phyloP scores from a whole-genome alignment of 163 green algal genomes.

The Botryococcus braunii region DNA sequence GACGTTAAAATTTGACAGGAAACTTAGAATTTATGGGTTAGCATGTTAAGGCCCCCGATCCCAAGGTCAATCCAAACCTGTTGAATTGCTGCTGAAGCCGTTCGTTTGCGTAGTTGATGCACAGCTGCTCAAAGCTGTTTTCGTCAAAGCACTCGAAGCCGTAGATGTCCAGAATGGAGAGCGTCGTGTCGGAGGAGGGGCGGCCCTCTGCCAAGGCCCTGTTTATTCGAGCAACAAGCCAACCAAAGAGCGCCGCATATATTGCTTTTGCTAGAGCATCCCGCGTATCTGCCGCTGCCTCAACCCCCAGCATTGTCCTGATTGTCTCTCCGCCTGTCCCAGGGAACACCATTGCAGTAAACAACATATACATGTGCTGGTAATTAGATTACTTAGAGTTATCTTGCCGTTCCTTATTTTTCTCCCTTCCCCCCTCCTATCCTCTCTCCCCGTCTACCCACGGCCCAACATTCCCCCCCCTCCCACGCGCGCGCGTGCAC shows the following conservation, averaged over 20 bases:
- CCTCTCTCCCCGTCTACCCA: too few relatives aligned
- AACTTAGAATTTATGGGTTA: too few relatives aligned
- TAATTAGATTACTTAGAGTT: too few relatives aligned
- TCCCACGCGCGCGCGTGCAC: too few relatives aligned
- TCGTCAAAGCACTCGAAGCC: constrained; percentile 60
- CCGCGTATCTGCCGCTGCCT: constrained; percentile 62
- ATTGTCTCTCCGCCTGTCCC: constrained; percentile 34
- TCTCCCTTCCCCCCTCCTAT: too few relatives aligned
- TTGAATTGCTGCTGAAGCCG: constrained; percentile 97
- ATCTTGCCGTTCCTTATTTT: too few relatives aligned
- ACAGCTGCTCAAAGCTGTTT: constrained; percentile 94
- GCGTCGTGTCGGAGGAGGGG: constrained; percentile 11
- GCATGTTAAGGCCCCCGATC: not conserved
- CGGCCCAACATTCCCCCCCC: too few relatives aligned
- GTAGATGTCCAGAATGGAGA: constrained; percentile 94
- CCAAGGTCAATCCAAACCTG: constrained; percentile 79
- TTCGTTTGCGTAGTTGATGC: constrained; percentile 99
- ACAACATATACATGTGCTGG: too few relatives aligned
- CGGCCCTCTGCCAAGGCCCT: constrained; percentile 5
- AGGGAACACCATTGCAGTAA: too few relatives aligned
- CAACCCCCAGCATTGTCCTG: constrained; percentile 23
- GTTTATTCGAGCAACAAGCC: constrained; percentile 66
- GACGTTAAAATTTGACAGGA: too few relatives aligned
- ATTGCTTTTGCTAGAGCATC: constrained; percentile 85
- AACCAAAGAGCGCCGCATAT: constrained; percentile 73